These are phyloP conservation scores for Populus ilicifolia DNA, from an alignment of 345 rosid genomes.

Conservation along the genomic window DNA sequence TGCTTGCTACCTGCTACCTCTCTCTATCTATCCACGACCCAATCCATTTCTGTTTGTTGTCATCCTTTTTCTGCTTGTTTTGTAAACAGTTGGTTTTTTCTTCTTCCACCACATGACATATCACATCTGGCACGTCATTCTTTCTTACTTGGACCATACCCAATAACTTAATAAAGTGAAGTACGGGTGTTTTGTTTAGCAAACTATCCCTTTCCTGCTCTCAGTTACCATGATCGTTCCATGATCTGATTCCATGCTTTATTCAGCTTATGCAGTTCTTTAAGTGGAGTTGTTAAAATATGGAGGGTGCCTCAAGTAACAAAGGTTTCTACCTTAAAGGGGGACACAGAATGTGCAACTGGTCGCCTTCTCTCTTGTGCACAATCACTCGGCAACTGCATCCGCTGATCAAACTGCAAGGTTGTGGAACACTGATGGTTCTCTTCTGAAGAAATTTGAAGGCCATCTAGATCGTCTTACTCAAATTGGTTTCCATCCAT, in stretches of 20 bases:
- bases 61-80: not conserved
- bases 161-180: not conserved
- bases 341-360: slow-evolving; percentile 86
- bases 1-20: slow-evolving; percentile 82
- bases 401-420: slow-evolving; percentile 95
- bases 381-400: slow-evolving; percentile 75
- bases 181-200: not conserved
- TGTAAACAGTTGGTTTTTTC: not conserved
- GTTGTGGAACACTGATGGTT: slow-evolving; percentile 85
- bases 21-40: slow-evolving; percentile 15
- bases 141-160: not conserved
- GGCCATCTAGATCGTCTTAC: slow-evolving; percentile 96
- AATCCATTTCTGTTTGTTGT: not conserved
- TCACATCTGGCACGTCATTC: not conserved
- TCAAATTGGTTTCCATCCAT: slow-evolving; percentile 88
- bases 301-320: slow-evolving; percentile 82
- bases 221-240: slow-evolving; percentile 2
- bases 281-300: slow-evolving; percentile 80
- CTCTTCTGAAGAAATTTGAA: slow-evolving; percentile 63
- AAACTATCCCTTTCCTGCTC: not conserved
- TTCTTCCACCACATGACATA: not conserved
- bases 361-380: slow-evolving; percentile 82
- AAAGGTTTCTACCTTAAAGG: slow-evolving; percentile 59
- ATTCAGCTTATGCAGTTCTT: slow-evolving; percentile 43
- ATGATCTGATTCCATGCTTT: slow-evolving; percentile 13